A percentile compares a stretch with the other conserved stretches of the same genome.
These are phyloP conservation scores for Saccharomycopsis lassenensis DNA, from an alignment of 805 yeast genomes.

Conservation along the genomic window DNA sequence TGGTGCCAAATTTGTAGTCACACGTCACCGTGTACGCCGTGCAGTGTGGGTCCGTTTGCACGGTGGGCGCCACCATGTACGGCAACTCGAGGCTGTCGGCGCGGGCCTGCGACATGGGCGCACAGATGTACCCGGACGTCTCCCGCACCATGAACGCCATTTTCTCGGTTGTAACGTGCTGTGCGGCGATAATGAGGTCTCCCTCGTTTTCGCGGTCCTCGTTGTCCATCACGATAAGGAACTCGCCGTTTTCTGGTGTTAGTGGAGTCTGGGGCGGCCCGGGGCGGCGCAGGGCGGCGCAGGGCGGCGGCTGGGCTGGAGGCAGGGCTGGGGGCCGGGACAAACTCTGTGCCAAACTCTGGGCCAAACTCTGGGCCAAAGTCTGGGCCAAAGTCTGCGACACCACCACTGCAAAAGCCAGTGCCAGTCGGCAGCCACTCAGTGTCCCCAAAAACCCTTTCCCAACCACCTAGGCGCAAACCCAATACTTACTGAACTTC, in stretches of 20 bases:
- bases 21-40: slow-evolving; percentile 95
- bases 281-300: slow-evolving; percentile 9
- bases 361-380: background rate
- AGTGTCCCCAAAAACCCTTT: too few species aligned
- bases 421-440: background rate
- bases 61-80: slow-evolving; percentile 43
- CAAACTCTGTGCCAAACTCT: background rate
- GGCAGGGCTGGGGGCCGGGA: too few species aligned
- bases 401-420: background rate
- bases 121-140: slow-evolving; percentile 89
- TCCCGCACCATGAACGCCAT: slow-evolving; percentile 92
- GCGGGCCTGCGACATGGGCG: slow-evolving; percentile 63
- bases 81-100: slow-evolving; percentile 80
- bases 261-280: slow-evolving; percentile 1
- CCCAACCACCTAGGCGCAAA: too few species aligned
- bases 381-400: too few species aligned
- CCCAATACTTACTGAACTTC: slow-evolving; percentile 51
- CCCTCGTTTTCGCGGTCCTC: slow-evolving; percentile 96
- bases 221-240: slow-evolving; percentile 93
- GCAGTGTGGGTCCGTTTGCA: slow-evolving; percentile 74
- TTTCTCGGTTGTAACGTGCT: slow-evolving; percentile 60
- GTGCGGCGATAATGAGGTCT: slow-evolving; percentile 90
- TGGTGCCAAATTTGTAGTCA: slow-evolving; percentile 78
- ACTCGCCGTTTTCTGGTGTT: slow-evolving; percentile 67
- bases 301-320: too few species aligned